A percentile compares a stretch with the other conserved stretches of the same genome.
Conservation (phyloP, 306 rosid species). For the Vicia faba region DNA sequence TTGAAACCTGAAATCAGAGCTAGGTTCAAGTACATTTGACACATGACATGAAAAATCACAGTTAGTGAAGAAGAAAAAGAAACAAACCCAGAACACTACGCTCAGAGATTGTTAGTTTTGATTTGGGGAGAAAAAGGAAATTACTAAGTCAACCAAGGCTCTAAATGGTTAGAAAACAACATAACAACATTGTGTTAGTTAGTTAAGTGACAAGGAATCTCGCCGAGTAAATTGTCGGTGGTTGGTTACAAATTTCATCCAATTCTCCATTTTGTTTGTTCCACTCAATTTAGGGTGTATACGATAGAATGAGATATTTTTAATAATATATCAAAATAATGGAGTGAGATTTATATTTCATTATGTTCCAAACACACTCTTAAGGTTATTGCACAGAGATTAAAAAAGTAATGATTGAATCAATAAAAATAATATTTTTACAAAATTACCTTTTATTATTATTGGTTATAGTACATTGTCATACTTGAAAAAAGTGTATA, state of each 20-base stretch:
- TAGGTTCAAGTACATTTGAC: background rate
- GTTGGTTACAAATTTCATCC: slow-evolving; percentile 9
- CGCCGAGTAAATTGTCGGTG: background rate
- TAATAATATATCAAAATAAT: too few relatives aligned
- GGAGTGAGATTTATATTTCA: too few relatives aligned
- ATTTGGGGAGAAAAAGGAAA: slow-evolving; percentile 26
- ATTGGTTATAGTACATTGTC: too few relatives aligned
- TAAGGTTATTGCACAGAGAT: too few relatives aligned
- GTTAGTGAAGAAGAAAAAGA: slow-evolving; percentile 3
- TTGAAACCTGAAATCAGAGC: slow-evolving; percentile 25
- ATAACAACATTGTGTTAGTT: background rate
- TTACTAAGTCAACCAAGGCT: slow-evolving; percentile 21
- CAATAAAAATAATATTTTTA: too few relatives aligned
- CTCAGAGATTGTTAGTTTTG: background rate
- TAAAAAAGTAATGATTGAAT: too few relatives aligned
- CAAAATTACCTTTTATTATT: too few relatives aligned
- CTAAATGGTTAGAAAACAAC: background rate
- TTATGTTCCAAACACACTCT: too few relatives aligned
- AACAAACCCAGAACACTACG: background rate
- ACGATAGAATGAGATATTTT: too few relatives aligned
- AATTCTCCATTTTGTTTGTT: too few relatives aligned
- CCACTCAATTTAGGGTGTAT: too few relatives aligned
- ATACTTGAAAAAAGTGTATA: too few relatives aligned
- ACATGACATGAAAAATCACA: background rate
- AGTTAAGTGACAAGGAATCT: background rate